Base-by-base conservation (phyloP, 2,329 filamentous ascomycete species). In the Aspergillus brunneoviolaceus region DNA sequence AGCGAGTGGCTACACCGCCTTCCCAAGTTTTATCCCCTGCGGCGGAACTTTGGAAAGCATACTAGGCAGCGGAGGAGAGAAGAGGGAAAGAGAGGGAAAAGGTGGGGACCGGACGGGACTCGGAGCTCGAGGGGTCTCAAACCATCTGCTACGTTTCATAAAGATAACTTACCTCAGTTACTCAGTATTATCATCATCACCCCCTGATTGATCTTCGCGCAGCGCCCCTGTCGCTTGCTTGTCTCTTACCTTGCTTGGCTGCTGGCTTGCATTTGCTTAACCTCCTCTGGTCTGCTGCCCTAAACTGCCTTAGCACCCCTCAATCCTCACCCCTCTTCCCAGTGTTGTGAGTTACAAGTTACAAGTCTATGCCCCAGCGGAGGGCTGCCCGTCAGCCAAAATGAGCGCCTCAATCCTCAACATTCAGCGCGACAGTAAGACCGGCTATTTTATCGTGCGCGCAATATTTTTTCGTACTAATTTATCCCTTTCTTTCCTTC, bases 371-470 rank as follows among this genome's bases (percentile, higher is more conserved):
- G 45, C 63, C 63, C 67, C 65, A 65, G 63, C 62, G 64, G 67
- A 69, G 67, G 67, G 69, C 70, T 71, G 69, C 70, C 67, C 66
- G 67, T 68, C 67, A 74, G 75, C 77, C 82, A 87, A 77, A 70
- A 96, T 96, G 92, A 89, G 87, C 70, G 82, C 89, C 77, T 96
- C 92, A 66, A 86, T 93, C 70, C 89, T 96, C 72, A 87, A 92
- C 73, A 87, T 92, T 72, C 92, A 96, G 82, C 89, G 88, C 70
- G 87, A 91, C 66, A 82, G 89, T 91, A 78, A 76, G 85, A 4
- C 58, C 29, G 10, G 19, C 33, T 1, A 25, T 49, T 21, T 16
- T 9, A 27, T 7, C 4, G 23, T 35, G 11, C 5, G 29, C 6
- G 16, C 29, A 10, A 4, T 25, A 6, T 10, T 6, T 16, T 16